phyloP scores from a whole-genome alignment of 495 filamentous ascomycete species.

The Astrothelium subdiscretum region DNA sequence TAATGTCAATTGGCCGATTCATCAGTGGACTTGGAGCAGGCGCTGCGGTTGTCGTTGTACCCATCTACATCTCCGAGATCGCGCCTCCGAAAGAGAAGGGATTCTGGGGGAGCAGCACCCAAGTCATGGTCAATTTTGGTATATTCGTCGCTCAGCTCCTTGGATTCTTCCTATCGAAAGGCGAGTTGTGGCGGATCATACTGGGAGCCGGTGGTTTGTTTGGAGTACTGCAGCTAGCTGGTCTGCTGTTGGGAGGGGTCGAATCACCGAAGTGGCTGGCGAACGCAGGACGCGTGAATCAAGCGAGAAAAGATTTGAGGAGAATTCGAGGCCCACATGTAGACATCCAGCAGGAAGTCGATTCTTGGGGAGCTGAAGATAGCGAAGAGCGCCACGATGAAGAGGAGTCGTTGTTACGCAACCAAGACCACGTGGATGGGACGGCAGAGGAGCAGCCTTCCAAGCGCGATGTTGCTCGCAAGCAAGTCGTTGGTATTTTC shows the following conservation, averaged over 20 bases:
- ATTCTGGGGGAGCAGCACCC: constrained; percentile 82
- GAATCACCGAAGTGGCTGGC: constrained; percentile 85
- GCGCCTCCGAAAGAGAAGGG: constrained; percentile 69
- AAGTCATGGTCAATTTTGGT: constrained; percentile 88
- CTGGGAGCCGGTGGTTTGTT: constrained; percentile 61
- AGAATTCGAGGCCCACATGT: constrained; percentile 58
- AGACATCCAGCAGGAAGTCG: constrained; percentile 64
- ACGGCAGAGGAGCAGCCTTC: not conserved
- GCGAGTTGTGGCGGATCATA: constrained; percentile 70
- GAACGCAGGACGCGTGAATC: constrained; percentile 45
- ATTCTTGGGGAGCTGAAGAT: constrained; percentile 31
- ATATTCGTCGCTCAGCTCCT: constrained; percentile 75
- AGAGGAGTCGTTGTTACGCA: not conserved
- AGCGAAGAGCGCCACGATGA: constrained; percentile 4
- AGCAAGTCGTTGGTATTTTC: constrained; percentile 41
- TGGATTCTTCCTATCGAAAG: constrained; percentile 75
- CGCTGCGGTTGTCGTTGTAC: constrained; percentile 80
- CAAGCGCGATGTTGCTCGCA: not conserved
- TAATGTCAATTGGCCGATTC: constrained; percentile 62
- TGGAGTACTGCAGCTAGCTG: constrained; percentile 51
- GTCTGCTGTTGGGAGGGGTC: constrained; percentile 53
- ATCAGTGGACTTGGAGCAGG: constrained; percentile 77
- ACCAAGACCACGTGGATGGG: not conserved
- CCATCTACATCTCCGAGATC: constrained; percentile 89
- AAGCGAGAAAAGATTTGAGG: constrained; percentile 56